phyloP scores from a whole-genome alignment of 176 grass and related monocot species.

The Oryza meridionalis region DNA sequence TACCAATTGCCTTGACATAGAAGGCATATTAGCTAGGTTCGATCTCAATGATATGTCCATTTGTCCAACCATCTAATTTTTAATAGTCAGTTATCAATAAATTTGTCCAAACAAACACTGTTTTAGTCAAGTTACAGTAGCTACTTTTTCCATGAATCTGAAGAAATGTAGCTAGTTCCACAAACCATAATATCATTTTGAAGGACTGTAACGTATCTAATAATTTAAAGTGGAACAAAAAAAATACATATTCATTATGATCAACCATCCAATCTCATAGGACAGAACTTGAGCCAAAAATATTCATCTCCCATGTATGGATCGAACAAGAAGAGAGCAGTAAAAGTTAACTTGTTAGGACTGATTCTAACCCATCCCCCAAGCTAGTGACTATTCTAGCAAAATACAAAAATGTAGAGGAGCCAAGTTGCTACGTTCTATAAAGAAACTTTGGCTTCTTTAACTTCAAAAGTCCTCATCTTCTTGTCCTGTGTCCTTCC shows the following conservation, averaged over 20 bases:
- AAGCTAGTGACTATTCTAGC: constrained; percentile 42
- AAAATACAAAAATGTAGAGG: constrained; percentile 55
- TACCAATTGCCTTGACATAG: constrained; percentile 11
- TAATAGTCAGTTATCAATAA: not conserved
- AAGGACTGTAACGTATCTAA: not conserved
- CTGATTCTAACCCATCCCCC: constrained; percentile 37
- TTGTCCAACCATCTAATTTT: not conserved
- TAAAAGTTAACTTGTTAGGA: constrained; percentile 24
- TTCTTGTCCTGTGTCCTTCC: constrained; percentile 59
- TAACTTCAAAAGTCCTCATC: constrained; percentile 59
- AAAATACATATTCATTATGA: constrained; percentile 11
- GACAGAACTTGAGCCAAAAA: not conserved
- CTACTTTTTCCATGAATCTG: not conserved
- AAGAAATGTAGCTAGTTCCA: not conserved
- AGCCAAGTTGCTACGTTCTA: constrained; percentile 52
- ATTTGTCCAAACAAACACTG: constrained; percentile 20
- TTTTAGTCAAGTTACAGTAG: constrained; percentile 19
- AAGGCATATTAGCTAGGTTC: constrained; percentile 22
- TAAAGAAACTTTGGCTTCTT: constrained; percentile 57
- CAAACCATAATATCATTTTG: not conserved
- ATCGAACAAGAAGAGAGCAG: not conserved
- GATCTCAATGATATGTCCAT: not conserved
- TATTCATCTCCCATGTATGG: constrained; percentile 1
- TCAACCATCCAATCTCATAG: not conserved
- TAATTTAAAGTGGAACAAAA: constrained; percentile 11